Evolutionary conservation across 73 alveolate genomes (phyloP), one percentile per base, ranked within the genome.

Genomic region (Strombidium stylifer): DNA sequence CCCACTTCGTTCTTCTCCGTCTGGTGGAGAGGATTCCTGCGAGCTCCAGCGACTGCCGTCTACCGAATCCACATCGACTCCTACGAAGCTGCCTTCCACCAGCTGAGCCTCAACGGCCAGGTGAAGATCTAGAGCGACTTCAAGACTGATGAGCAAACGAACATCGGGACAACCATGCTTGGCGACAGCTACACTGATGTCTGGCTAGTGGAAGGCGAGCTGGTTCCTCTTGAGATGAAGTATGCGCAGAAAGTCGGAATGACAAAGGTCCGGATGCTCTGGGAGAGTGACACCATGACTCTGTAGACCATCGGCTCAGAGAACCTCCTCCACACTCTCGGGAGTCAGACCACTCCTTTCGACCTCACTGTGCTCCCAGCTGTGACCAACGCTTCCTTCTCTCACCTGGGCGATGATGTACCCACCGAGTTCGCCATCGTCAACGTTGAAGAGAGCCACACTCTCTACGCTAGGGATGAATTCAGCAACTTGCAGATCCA

Each of bases 271-370:
- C 3, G 27, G 25, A 19, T 78, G 57, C 25, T 3, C 24, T 78
- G 90, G 90, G 82, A 78, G 67, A 51, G 78, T 24, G 90, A 68
- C 44, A 12, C 65, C 21, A 41, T 47, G 15, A 66, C 60, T 10
- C 26, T 19, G 30, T 36, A 57, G 32, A 28, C 68, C 35, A 51
- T 79, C 18, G 76, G 80, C 0, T 6, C 48, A 0, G 54, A 55
- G 15, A 54, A 47, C 60, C 65, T 69, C 27, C 69, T 57, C 54
- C 12, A 49, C 41, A 23, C 54, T 2, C 66, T 79, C 15, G 36
- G 50, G 53, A 41, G 75, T 14, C 51, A 47, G 24, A 21, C 57
- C 21, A 79, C 90, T 6, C 84, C 90, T 6, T 55, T 54, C 53
- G n/a, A 44, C 11, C 48, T 57, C 40, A 36, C 51, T 11, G 84